These are phyloP conservation scores for Metarhizium humberi DNA, from an alignment of 2,329 filamentous ascomycete species.

Conservation along the genomic window DNA sequence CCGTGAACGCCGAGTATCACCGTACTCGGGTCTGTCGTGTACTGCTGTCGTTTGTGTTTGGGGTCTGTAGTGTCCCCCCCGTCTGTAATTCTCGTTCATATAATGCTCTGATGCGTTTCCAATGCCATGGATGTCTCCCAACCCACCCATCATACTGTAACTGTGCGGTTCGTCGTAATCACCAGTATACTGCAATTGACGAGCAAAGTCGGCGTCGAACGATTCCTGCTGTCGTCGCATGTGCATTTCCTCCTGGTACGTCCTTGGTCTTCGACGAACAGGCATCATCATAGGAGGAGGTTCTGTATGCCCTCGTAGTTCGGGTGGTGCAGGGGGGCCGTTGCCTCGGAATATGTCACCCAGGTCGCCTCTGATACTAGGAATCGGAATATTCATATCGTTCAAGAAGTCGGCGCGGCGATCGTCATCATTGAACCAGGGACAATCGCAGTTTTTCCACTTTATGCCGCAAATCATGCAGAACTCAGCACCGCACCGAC, in stretches of 20 bases:
- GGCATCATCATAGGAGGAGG: conserved; percentile 11
- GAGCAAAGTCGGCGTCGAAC: conserved; percentile 29
- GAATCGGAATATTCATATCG: conserved; percentile 39
- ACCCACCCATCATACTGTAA: conserved; percentile 21
- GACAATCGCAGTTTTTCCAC: conserved; percentile 78
- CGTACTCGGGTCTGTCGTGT: conserved; percentile 22
- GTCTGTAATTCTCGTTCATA: conserved; percentile 50
- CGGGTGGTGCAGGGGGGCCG: conserved; percentile 20
- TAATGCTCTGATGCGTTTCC: conserved; percentile 48
- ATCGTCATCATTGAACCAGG: conserved; percentile 62
- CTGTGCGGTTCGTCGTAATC: conserved; percentile 32
- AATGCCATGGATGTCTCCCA: conserved; percentile 30
- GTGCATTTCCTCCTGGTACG: conserved; percentile 39
- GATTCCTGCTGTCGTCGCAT: conserved; percentile 37
- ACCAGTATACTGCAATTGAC: conserved; percentile 16
- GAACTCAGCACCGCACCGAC: conserved; percentile 73
- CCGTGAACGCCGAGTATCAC: conserved; percentile 32
- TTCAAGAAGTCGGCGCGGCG: conserved; percentile 44
- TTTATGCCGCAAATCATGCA: conserved; percentile 77
- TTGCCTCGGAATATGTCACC: conserved; percentile 11
- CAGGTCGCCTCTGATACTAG: conserved; percentile 17
- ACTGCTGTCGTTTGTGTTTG: background rate
- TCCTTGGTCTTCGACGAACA: conserved; percentile 14
- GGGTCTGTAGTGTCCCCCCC: conserved; percentile 3
- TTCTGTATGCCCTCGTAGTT: conserved; percentile 13